Evolutionary conservation across 2,329 filamentous ascomycete species (phyloP).

Genomic region (Pyrenophora graminea): DNA sequence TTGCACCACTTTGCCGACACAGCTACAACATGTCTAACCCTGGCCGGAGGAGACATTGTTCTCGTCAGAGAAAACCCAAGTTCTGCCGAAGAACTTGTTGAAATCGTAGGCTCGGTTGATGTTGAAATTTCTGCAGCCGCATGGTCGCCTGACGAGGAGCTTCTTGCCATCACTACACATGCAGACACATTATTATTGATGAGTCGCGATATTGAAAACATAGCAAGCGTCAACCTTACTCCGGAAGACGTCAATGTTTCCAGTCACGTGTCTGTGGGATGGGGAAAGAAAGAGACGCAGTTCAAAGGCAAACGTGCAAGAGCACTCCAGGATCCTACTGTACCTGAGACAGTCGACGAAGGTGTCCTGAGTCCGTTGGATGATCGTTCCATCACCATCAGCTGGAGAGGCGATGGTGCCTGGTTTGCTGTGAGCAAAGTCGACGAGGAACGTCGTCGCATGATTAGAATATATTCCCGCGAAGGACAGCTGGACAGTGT

Average conservation of each 20-base stretch:
- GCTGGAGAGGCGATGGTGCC: slow-evolving; percentile 92
- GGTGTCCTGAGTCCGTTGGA: slow-evolving; percentile 77
- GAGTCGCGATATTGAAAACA: slow-evolving; percentile 86
- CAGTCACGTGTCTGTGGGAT: slow-evolving; percentile 93
- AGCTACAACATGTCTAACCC: slow-evolving; percentile 75
- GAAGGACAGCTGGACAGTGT: slow-evolving; percentile 91
- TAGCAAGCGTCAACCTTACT: slow-evolving; percentile 73
- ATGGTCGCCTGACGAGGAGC: slow-evolving; percentile 95
- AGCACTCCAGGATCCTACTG: slow-evolving; percentile 87
- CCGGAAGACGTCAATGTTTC: slow-evolving; percentile 81
- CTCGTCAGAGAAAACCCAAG: slow-evolving; percentile 74
- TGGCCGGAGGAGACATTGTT: slow-evolving; percentile 90
- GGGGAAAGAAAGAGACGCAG: slow-evolving; percentile 98
- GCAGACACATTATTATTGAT: slow-evolving; percentile 83
- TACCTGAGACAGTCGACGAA: slow-evolving; percentile 88
- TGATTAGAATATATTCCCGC: slow-evolving; percentile 86
- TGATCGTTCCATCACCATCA: slow-evolving; percentile 72
- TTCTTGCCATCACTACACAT: slow-evolving; percentile 81
- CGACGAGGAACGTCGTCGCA: slow-evolving; percentile 70
- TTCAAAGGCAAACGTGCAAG: slow-evolving; percentile 90
- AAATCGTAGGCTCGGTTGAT: slow-evolving; percentile 94
- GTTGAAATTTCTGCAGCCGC: slow-evolving; percentile 84
- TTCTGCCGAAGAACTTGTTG: slow-evolving; percentile 75
- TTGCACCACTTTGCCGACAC: slow-evolving; percentile 86
- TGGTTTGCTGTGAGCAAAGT: slow-evolving; percentile 85